Conservation (phyloP, 2,329 filamentous ascomycete species). For the Endocalyx cinctus region DNA sequence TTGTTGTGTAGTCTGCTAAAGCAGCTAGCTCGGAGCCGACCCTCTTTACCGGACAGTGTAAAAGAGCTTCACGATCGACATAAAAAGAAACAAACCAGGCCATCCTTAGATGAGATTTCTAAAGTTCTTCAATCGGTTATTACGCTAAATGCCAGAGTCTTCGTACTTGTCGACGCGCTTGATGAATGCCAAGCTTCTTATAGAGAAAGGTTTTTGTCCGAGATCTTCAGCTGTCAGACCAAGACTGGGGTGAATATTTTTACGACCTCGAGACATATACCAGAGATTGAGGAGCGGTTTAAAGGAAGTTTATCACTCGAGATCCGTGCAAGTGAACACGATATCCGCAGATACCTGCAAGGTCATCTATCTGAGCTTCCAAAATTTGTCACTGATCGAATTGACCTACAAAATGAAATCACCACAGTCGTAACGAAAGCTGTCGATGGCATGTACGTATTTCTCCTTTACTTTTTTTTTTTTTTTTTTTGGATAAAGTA, state of each 20-base stretch:
- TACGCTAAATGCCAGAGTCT: constrained; percentile 16
- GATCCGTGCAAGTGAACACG: constrained; percentile 26
- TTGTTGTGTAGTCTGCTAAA: constrained; percentile 32
- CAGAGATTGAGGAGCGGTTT: constrained; percentile 10
- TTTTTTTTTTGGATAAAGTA: no score
- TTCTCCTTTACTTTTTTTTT: neutral
- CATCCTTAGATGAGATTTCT: constrained; percentile 16
- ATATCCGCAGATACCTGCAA: constrained; percentile 24
- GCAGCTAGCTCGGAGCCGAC: constrained; percentile 26
- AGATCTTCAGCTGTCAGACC: constrained; percentile 7
- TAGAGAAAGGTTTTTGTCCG: constrained; percentile 9
- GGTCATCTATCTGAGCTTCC: constrained; percentile 14
- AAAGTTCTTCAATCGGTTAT: constrained; percentile 11
- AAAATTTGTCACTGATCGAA: constrained; percentile 8
- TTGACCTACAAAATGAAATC: constrained; percentile 16
- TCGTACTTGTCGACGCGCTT: constrained; percentile 14
- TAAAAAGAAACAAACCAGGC: constrained; percentile 11
- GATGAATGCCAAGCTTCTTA: constrained; percentile 11
- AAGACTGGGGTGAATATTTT: constrained; percentile 9
- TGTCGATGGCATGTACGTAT: constrained; percentile 27
- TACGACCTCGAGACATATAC: constrained; percentile 13
- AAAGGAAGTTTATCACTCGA: constrained; percentile 12
- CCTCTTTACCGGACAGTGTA: constrained; percentile 20
- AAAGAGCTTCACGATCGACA: constrained; percentile 21
- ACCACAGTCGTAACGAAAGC: constrained; percentile 11